These are phyloP conservation scores for Austropuccinia psidii DNA, from an alignment of 1,284 basidiomycete genomes.

Conservation along the genomic window DNA sequence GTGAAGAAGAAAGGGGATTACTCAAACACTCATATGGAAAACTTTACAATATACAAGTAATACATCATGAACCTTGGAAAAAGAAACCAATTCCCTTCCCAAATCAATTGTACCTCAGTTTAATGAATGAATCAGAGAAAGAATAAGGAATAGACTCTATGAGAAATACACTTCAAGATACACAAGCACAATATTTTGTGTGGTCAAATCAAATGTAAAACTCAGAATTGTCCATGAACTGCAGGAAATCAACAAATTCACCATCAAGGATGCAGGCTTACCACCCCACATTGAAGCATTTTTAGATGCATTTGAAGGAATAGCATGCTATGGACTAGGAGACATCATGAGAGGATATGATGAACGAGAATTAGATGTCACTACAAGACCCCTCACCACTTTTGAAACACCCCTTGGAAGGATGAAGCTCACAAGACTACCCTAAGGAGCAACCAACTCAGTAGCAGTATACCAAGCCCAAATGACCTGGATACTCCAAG, in stretches of 20 bases:
- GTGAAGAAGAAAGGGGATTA: not conserved
- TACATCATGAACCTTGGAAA: not conserved
- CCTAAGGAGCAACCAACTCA: no score
- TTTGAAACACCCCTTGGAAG: no score
- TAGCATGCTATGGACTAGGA: not conserved
- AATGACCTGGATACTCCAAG: no score
- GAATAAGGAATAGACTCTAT: not conserved
- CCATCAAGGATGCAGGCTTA: no score
- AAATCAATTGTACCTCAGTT: not conserved
- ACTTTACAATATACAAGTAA: not conserved
- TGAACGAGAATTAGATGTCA: not conserved
- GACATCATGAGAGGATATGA: constrained; percentile 10
- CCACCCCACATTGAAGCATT: no score
- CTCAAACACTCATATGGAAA: not conserved
- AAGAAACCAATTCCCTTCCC: not conserved
- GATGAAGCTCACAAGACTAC: no score
- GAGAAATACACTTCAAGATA: not conserved
- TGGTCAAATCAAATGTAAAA: not conserved
- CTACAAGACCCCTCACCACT: not conserved
- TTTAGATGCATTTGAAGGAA: no score
- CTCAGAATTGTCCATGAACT: not conserved
- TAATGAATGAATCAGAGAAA: not conserved
- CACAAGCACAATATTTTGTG: not conserved
- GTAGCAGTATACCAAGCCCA: no score
- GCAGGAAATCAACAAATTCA: not conserved